Base-by-base conservation (phyloP, 75 land plant species). In the Isoetes taiwanensis region DNA sequence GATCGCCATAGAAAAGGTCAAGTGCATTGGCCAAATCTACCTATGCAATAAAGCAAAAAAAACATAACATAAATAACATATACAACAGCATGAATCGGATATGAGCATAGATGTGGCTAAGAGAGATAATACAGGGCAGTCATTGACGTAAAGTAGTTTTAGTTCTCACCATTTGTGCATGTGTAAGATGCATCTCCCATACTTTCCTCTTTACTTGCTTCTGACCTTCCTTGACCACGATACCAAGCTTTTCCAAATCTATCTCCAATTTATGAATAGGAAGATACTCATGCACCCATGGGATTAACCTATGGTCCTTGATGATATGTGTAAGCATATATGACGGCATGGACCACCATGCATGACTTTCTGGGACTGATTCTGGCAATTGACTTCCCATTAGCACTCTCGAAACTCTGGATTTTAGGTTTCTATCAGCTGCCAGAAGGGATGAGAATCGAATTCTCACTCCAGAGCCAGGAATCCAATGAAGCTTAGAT, bases 1-100 rank as follows among this genome's bases (percentile, higher is more conserved):
- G 34, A 76, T 87, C 94, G 61, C 81, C 94, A 72, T 64, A 80
- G 31, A 66, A 80, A 75, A 84, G 64, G 58, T 87, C 94, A 43
- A 84, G 59, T 38, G 76, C 58, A 41, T 81, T 65, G 28, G 85
- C 89, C 63, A 87, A 68, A 11, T 65, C 76, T 34, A 85, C 80
- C 90, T 85, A 73, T 63, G 67, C 34, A 54, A 9, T n/a, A 59
- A 42, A 31, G 12, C 1, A 41, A 1, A 1, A 6, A 20, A 25
- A 26, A 28, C 1, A 9, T 41, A 1, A 10, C 30, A 59, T 2
- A 8, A 19, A 53, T 53, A 53, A 12, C 6, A 12, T 2, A 19
- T 53, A n/a, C n/a, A n/a, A n/a, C n/a, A n/a, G n/a, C n/a, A n/a
- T n/a, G n/a, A n/a, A n/a, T n/a, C n/a, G n/a, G n/a, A n/a, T n/a